Evolutionary conservation across 352 stramenopile species (phyloP).

Genomic region (Pythium monospermum): DNA sequence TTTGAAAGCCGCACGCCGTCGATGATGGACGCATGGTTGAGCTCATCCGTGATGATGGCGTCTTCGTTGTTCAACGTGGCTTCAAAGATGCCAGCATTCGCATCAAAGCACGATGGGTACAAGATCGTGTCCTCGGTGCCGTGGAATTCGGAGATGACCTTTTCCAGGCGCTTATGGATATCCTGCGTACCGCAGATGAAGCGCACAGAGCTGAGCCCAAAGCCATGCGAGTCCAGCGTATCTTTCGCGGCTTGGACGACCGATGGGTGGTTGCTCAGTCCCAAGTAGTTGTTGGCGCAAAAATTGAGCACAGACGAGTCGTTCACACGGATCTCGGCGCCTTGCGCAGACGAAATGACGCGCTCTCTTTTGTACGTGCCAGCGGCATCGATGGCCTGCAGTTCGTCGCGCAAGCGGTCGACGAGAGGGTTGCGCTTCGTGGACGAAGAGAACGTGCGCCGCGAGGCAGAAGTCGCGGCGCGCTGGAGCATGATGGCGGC

Average conservation of each 20-base stretch:
- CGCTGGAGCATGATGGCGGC: neutral
- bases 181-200: constrained; percentile 95
- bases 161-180: constrained; percentile 92
- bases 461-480: neutral
- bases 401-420: constrained; percentile 67
- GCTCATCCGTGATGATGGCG: constrained; percentile 90
- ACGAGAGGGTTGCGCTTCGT: constrained; percentile 59
- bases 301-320: constrained; percentile 88
- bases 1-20: constrained; percentile 93
- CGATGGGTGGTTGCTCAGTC: constrained; percentile 84
- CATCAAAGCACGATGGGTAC: constrained; percentile 93
- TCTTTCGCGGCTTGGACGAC: constrained; percentile 82
- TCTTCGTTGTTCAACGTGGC: constrained; percentile 84
- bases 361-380: constrained; percentile 87
- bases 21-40: constrained; percentile 95
- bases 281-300: constrained; percentile 94
- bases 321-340: constrained; percentile 70
- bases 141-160: constrained; percentile 90
- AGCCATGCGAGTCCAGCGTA: constrained; percentile 83
- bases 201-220: constrained; percentile 89
- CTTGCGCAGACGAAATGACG: constrained; percentile 87
- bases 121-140: constrained; percentile 93
- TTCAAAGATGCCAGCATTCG: constrained; percentile 92
- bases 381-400: constrained; percentile 62
- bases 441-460: constrained; percentile 23